Percentiles rank a stretch among this genome's conserved stretches.
Evolutionary conservation across 2,329 filamentous ascomycete genomes (phyloP).

Genomic region (Phaeosphaeria sp.): DNA sequence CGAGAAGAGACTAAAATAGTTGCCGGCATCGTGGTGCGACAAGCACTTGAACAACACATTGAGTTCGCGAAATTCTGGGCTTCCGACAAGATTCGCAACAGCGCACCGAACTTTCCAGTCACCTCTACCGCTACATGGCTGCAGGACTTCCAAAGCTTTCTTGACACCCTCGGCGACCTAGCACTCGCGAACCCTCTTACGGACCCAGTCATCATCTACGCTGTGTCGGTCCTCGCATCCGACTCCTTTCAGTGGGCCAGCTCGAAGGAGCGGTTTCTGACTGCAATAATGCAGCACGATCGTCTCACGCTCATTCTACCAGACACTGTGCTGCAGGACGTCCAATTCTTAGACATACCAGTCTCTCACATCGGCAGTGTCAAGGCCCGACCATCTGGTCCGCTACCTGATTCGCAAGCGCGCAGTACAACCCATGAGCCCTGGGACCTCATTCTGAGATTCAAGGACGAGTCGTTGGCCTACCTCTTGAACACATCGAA

Average conservation of each 20-base stretch:
- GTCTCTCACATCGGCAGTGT: constrained; percentile 24
- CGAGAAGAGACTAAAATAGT: constrained; percentile 41
- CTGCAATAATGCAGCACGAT: constrained; percentile 25
- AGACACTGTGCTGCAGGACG: constrained; percentile 15
- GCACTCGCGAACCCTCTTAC: constrained; percentile 11
- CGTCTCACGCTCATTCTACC: constrained; percentile 31
- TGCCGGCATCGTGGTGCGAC: constrained; percentile 38
- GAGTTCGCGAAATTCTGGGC: constrained; percentile 37
- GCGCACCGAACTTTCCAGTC: constrained; percentile 31
- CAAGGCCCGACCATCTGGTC: constrained; percentile 12
- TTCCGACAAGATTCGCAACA: constrained; percentile 27
- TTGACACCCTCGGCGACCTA: constrained; percentile 31
- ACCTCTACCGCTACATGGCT: constrained; percentile 30
- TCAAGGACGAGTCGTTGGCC: constrained; percentile 18
- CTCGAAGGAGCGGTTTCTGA: constrained; percentile 11
- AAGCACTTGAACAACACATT: constrained; percentile 28
- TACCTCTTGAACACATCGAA: constrained; percentile 32
- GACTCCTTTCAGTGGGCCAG: constrained; percentile 31
- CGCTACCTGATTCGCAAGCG: constrained; percentile 30
- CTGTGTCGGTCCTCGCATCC: constrained; percentile 25
- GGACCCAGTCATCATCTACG: constrained; percentile 27
- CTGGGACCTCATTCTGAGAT: constrained; percentile 28
- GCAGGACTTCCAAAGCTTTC: constrained; percentile 32
- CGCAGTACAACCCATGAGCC: constrained; percentile 18
- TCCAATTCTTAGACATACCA: constrained; percentile 39